Evolutionary conservation across 345 rosid species (phyloP).

Genomic region (Litchi chinensis): DNA sequence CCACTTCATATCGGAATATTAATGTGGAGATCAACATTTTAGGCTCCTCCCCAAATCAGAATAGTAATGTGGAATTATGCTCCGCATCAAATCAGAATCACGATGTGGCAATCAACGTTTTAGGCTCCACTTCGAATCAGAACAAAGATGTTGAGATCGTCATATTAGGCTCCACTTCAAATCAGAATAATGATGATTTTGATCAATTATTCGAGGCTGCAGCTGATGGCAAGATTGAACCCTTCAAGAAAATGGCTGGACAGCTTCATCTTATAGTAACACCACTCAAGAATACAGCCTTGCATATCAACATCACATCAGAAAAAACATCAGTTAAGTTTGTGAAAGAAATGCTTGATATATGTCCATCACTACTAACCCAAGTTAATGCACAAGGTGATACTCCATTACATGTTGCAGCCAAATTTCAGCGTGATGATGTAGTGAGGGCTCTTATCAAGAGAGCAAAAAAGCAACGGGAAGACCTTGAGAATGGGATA

Average conservation of each 20-base stretch:
- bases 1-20: no score
- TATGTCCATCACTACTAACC: conserved; percentile 13
- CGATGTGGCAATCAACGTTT: no score
- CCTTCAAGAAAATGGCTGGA: neutral
- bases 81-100: no score
- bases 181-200: no score
- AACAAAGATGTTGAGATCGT: no score
- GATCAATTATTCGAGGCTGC: conserved; percentile 8
- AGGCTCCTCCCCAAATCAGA: no score
- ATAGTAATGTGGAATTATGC: no score
- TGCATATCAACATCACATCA: conserved; percentile 7
- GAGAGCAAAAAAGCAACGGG: neutral
- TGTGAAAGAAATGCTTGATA: conserved; percentile 1
- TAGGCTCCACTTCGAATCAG: no score
- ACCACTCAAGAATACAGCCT: conserved; percentile 4
- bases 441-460: conserved; percentile 3
- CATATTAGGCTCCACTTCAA: no score
- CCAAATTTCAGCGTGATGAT: neutral
- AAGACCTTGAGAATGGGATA: conserved; percentile 3
- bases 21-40: neutral
- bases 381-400: conserved; percentile 15
- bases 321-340: neutral
- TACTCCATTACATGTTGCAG: conserved; percentile 23
- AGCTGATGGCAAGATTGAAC: neutral
- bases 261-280: neutral